Evolutionary conservation across 2,329 filamentous ascomycete genomes (phyloP).

Genomic region (Pestalotiopsis sp.): DNA sequence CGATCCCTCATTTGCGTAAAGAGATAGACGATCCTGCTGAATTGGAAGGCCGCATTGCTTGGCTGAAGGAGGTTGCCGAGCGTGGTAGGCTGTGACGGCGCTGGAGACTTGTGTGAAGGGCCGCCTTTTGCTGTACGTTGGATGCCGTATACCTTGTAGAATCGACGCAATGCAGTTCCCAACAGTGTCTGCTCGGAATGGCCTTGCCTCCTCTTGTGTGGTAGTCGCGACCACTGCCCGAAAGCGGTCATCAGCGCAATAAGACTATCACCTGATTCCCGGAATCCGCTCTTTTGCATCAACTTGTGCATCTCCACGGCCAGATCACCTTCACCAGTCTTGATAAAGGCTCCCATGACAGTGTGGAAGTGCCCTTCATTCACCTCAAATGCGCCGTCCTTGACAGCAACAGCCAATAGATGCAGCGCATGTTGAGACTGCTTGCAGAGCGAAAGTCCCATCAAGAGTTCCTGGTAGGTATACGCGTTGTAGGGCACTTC

Average conservation of each 20-base stretch:
- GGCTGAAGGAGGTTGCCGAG: background rate
- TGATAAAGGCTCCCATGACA: slow-evolving; percentile 55
- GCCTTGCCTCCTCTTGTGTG: slow-evolving; percentile 13
- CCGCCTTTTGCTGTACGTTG: background rate
- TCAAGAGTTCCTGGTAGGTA: slow-evolving; percentile 54
- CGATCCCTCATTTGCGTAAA: slow-evolving; percentile 48
- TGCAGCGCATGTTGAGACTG: slow-evolving; percentile 54
- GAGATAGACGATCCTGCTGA: slow-evolving; percentile 43
- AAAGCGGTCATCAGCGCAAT: slow-evolving; percentile 47
- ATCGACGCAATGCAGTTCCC: background rate
- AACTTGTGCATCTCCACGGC: slow-evolving; percentile 44
- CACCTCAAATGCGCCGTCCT: slow-evolving; percentile 48
- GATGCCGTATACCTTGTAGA: slow-evolving; percentile 13
- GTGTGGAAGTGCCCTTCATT: slow-evolving; percentile 53
- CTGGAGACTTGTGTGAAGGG: background rate
- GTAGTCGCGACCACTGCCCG: slow-evolving; percentile 35
- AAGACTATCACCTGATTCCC: slow-evolving; percentile 45
- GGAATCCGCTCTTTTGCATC: slow-evolving; percentile 45
- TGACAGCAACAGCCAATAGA: slow-evolving; percentile 47
- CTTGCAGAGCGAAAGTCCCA: slow-evolving; percentile 50
- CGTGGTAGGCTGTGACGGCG: background rate
- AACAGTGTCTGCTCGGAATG: slow-evolving; percentile 6
- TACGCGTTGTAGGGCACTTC: slow-evolving; percentile 50
- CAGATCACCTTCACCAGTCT: slow-evolving; percentile 44
- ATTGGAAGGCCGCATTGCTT: slow-evolving; percentile 29